Evolutionary conservation across 768 basidiomycete genomes (phyloP), one percentile per base, ranked within the genome.

Genomic region (Scleroderma citrinum): DNA sequence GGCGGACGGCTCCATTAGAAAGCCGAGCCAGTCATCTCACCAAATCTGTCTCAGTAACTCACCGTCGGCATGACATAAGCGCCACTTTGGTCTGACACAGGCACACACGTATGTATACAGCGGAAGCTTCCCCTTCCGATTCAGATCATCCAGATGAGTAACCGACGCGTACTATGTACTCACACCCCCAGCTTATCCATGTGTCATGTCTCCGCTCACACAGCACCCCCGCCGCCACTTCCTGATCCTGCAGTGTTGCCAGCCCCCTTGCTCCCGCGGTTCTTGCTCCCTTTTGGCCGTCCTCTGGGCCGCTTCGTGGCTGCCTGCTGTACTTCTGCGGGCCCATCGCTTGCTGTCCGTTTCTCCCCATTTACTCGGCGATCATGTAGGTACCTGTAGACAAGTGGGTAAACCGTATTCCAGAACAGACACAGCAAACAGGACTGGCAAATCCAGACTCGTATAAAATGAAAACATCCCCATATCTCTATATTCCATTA

Each of bases 211-310:
- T n/a, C n/a, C 17, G 10, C 37, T 19, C 37, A 19, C 38, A 21
- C 19, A 4, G 26, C 26, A 29, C 26, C 26, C 8, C 26, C 26
- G 8, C 26, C 8, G 26, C n/a, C n/a, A n/a, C n/a, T n/a, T n/a
- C 8, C 6, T 20, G 26, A 39, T 49, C 46, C 32, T 35, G 36
- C 49, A 32, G 46, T 37, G 12, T 20, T 39, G 17, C 56, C 57
- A 19, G 54, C 34, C 12, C 30, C 39, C 45, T 47, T 60, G 42
- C 57, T 52, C 0, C 53, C 53, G 42, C 65, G 63, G 26, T 84
- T 85, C 64, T 82, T 85, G 61, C 84, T 87, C 2, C 85, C 85
- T 57, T 81, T 83, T 30, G 84, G 84, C 8, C 84, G 68, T 23
- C 84, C 84, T 37, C 84, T 70, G 0, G 83, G 80, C 13, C 82